A percentile compares a stretch with the other conserved stretches of the same genome.
phyloP scores from a whole-genome alignment of 2,329 filamentous ascomycete genomes.

The Fonsecaea multimorphosa region DNA sequence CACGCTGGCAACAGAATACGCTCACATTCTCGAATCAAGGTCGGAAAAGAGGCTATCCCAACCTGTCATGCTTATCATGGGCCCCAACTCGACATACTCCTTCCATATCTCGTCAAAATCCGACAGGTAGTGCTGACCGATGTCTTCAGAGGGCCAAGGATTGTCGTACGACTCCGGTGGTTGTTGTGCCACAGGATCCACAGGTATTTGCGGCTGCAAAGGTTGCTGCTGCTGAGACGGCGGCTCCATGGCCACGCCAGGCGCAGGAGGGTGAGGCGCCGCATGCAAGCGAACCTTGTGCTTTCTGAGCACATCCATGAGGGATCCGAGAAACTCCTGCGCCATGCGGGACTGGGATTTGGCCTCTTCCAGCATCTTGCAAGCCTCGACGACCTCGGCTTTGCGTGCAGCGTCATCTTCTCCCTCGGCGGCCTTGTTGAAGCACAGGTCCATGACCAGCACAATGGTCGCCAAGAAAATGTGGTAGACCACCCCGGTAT shows the following conservation, averaged over 20 bases:
- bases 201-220: background rate
- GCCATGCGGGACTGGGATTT: conserved; percentile 44
- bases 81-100: conserved; percentile 33
- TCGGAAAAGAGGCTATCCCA: conserved; percentile 38
- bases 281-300: conserved; percentile 38
- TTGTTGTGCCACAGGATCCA: background rate
- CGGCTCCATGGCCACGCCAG: background rate
- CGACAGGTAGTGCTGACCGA: conserved; percentile 23
- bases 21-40: conserved; percentile 29
- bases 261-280: background rate
- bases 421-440: conserved; percentile 44
- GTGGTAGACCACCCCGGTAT: conserved; percentile 46
- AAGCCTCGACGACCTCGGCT: conserved; percentile 48
- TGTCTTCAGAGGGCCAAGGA: conserved; percentile 9
- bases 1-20: background rate
- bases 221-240: background rate
- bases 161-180: background rate
- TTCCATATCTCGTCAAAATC: conserved; percentile 38
- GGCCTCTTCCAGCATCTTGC: conserved; percentile 47
- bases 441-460: conserved; percentile 49
- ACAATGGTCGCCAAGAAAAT: conserved; percentile 50
- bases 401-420: conserved; percentile 44
- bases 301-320: conserved; percentile 47
- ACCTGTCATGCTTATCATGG: conserved; percentile 31
- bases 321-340: conserved; percentile 45